Base-by-base conservation (phyloP, 2,329 filamentous ascomycete genomes). In the Immersiporthe knoxdaviesiana region DNA sequence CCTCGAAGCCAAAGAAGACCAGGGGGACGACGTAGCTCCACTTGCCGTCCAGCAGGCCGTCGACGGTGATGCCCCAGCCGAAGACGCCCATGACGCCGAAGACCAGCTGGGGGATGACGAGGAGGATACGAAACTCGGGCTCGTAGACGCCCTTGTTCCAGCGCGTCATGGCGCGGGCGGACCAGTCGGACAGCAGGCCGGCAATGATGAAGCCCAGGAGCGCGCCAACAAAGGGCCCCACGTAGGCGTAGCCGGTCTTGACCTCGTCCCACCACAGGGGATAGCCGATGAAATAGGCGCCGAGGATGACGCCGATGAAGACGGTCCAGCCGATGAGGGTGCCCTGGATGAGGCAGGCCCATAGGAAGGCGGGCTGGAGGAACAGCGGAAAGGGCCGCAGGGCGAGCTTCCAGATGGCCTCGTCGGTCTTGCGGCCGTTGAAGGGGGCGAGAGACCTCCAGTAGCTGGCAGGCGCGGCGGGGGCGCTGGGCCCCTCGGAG, bases 241-340 rank as follows among this genome's bases (percentile, higher is more conserved):
- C 90, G 80, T 97, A 97, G 68, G 93, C 88, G 78, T 95, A 94
- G n/a, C 94, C 94, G 1, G 92, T 93, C 75, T 92, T 81, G 65
- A 92, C 88, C 80, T 96, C 90, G 74, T 88, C 84, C 87, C 94
- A 97, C 83, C 89, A 96, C 54, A 94, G 87, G 0, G 93, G 92
- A 1, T 91, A 90, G 1, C 91, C 90, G 61, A 97, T 85, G 81
- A 96, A 95, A 73, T 97, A 90, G 70, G 90, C 88, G n/a, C 90
- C 91, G 60, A 97, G 82, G 73, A 96, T 89, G 71, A 96, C 91
- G 68, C 92, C 92, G 73, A 97, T 95, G 76, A 97, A 93, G 21
- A 97, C 92, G 1, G 94, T 97, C 94, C 95, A 98, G 72, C 94
- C 95, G 75, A 97, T 97, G 76, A 97, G 88, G 5, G 92, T 88